Evolutionary conservation across 495 filamentous ascomycete genomes (phyloP), one percentile per base, ranked within the genome.

Genomic region (Geopyxis carbonaria): DNA sequence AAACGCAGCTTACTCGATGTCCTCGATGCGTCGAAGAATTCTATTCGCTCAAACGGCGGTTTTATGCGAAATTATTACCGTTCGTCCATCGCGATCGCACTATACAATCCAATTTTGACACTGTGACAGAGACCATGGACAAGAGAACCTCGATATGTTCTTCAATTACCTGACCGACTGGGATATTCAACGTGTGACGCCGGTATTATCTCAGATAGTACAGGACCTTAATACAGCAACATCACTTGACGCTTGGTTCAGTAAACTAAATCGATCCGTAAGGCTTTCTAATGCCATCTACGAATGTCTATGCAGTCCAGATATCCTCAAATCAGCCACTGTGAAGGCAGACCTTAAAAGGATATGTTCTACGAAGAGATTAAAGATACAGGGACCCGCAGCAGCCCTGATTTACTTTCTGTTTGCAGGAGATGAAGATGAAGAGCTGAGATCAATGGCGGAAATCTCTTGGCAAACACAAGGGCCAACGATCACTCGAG

Each of bases 141-240:
- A 51, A 33, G 52, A 50, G 31, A 54, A 51, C 21, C 35, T 56
- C 19, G 52, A 56, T 18, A 15, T 50, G 14, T 56, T 56, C 42
- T 56, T 55, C 18, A 35, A 32, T 2, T 43, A 39, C 38, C 51
- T 55, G 22, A 38, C 45, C 14, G 41, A 55, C 19, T 56, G 52
- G 40, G 52, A 56, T 29, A 40, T 47, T 10, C 38, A 45, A 13
- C 46, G 52, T 34, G 44, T 56, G 31, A 29, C 21, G 16, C 52
- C 52, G 11, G 41, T 47, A 15, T 23, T 56, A 14, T 24, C 42
- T 31, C 34, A 51, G 37, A 10, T 43, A 18, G 43, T 42, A 31
- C 14, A 29, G 16, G 46, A 47, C 22, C 40, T 56, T 6, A 16
- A 32, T 15, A 30, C 19, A 30, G 35, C 44, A 9, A 10, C 34